Evolutionary conservation across 768 basidiomycete genomes (phyloP).

Genomic region (Panellus pusillus): DNA sequence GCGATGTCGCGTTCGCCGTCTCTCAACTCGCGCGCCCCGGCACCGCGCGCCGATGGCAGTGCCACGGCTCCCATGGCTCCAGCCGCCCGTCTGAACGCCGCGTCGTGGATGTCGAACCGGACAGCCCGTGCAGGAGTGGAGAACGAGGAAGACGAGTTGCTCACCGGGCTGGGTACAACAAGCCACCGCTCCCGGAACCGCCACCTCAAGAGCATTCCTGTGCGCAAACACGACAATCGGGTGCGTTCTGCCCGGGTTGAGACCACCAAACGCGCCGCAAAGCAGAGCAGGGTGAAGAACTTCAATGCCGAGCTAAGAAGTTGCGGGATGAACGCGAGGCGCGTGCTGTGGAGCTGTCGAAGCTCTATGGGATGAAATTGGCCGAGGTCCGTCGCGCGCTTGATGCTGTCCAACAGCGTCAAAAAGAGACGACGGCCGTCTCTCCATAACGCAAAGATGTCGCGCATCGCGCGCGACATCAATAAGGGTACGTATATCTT

Average conservation of each 20-base stretch:
- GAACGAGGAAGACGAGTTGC: background rate
- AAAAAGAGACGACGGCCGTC: no score
- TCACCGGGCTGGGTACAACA: background rate
- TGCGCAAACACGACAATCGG: background rate
- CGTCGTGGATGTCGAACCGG: background rate
- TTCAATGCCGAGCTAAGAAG: background rate
- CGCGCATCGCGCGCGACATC: background rate
- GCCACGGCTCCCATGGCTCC: no score
- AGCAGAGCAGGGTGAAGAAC: background rate
- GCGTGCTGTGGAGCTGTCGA: background rate
- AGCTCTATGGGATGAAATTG: background rate
- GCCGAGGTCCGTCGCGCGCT: background rate
- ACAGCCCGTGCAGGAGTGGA: background rate
- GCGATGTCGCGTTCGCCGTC: no score
- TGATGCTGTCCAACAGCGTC: background rate
- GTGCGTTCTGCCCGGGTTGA: background rate
- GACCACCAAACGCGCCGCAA: background rate
- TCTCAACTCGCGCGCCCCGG: no score
- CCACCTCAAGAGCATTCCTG: background rate
- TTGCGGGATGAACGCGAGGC: background rate
- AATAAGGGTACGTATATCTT: background rate
- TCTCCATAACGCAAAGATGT: no score
- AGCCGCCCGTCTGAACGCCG: background rate
- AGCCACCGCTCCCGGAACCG: background rate
- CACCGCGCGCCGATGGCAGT: no score